Conservation (phyloP, 1,284 basidiomycete genomes). For the Sanghuangporus weigelae region DNA sequence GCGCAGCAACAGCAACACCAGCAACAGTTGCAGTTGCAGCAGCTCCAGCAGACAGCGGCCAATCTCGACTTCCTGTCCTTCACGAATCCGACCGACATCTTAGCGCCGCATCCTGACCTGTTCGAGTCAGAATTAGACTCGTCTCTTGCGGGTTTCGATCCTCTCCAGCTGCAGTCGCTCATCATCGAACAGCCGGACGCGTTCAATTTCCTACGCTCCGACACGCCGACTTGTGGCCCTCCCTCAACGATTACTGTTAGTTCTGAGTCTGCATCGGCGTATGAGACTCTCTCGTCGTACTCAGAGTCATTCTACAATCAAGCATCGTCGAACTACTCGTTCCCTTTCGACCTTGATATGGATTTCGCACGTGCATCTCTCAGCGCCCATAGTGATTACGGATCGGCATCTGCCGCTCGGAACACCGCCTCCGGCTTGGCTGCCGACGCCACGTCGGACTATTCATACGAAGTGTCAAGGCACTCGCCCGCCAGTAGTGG, state of each 20-base stretch:
- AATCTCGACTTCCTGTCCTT: slow-evolving; percentile 63
- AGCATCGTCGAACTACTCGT: slow-evolving; percentile 46
- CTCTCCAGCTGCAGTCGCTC: slow-evolving; percentile 55
- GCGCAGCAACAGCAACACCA: slow-evolving; percentile 12
- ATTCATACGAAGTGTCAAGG: slow-evolving; percentile 8
- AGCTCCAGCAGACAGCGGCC: slow-evolving; percentile 24
- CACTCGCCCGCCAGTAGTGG: slow-evolving; percentile 13
- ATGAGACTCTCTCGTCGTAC: slow-evolving; percentile 61
- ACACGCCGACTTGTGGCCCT: slow-evolving; percentile 61
- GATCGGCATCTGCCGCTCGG: slow-evolving; percentile 32
- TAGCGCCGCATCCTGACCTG: slow-evolving; percentile 69
- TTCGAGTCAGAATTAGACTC: slow-evolving; percentile 78
- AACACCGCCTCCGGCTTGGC: slow-evolving; percentile 34
- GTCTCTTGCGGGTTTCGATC: slow-evolving; percentile 57
- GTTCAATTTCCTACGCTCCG: slow-evolving; percentile 56
- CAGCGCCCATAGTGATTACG: slow-evolving; percentile 47
- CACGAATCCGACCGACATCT: slow-evolving; percentile 52
- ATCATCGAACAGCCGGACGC: slow-evolving; percentile 58
- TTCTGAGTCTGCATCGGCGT: slow-evolving; percentile 59
- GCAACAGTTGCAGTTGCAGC: slow-evolving; percentile 15
- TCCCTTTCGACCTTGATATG: slow-evolving; percentile 62
- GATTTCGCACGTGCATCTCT: slow-evolving; percentile 56
- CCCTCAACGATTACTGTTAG: slow-evolving; percentile 74
- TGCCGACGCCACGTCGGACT: slow-evolving; percentile 28
- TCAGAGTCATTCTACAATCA: slow-evolving; percentile 60